Evolutionary conservation across 805 yeast genomes (phyloP), one percentile per base, ranked within the genome.

Genomic region (Wickerhamomyces kurtzmanii): DNA sequence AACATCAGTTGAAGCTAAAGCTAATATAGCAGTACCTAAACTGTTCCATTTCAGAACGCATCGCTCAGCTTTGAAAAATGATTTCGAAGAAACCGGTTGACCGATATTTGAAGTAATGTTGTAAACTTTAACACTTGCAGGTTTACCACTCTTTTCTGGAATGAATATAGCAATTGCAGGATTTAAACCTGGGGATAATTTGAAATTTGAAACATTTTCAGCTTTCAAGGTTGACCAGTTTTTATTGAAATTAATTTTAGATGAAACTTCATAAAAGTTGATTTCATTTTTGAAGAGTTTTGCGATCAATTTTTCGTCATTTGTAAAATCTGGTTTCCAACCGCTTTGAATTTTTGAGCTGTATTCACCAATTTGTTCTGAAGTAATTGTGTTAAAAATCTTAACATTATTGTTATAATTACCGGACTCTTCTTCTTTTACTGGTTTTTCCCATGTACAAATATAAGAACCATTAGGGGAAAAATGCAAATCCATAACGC

Each of bases 21-120:
- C 96, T 48, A 93, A 63, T 36, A 89, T 65, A 6, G 96, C 94
- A 34, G 96, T 91, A 34, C 99, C 99, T 38, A 86, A 67, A 20
- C 75, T 69, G 55, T 93, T 91, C 99, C 99, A 91, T 51, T 73
- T 79, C 60, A 91, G 71, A 43, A 72, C 78, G 55, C 96, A 91
- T 39, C 82, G 72, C 51, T 91, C 98, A 28, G 96, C 97, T 59
- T 89, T 87, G 71, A 91, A 91, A 45, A 91, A 84, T 33, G 84
- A 74, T 55, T 89, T 91, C 36, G 77, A 73, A 29, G 91, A 79
- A 27, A 85, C 75, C 19, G 95, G 89, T 42, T 75, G 83, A 5
- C 51, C 43, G 13, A 53, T 51, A 12, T 45, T 39, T 47, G 80
- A 66, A 17, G 93, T 86, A 36, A 84, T 65, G 45, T 80, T 78